Evolutionary conservation across 2,329 filamentous ascomycete species (phyloP).

Genomic region (Blastomyces silverae): DNA sequence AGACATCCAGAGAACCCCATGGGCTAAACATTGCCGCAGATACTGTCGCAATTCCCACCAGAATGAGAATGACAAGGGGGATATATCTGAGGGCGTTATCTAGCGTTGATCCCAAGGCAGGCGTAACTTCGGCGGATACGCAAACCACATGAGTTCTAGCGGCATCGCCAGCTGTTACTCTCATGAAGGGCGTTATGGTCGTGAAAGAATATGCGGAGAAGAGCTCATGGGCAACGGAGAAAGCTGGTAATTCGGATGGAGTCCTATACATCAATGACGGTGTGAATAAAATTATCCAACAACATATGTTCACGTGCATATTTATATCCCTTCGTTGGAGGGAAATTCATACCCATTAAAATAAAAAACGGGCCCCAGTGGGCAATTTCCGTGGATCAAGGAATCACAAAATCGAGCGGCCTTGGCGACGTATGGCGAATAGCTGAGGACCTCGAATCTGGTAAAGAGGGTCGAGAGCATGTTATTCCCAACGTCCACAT

Average conservation of each 20-base stretch:
- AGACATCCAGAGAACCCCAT: constrained; percentile 85
- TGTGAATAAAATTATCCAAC: constrained; percentile 7
- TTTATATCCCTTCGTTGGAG: neutral
- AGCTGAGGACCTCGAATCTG: constrained; percentile 67
- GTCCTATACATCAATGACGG: constrained; percentile 28
- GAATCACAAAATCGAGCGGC: constrained; percentile 60
- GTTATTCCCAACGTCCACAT: constrained; percentile 52
- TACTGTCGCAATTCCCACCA: constrained; percentile 75
- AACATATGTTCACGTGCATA: neutral
- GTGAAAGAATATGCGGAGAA: constrained; percentile 78
- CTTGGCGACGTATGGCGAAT: constrained; percentile 56
- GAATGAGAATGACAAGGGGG: constrained; percentile 67
- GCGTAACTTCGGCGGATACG: constrained; percentile 74
- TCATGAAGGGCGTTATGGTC: constrained; percentile 67
- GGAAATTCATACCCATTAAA: constrained; percentile 43
- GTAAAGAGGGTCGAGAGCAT: constrained; percentile 67
- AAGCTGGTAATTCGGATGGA: constrained; percentile 55
- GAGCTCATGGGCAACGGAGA: constrained; percentile 68
- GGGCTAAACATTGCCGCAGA: constrained; percentile 83
- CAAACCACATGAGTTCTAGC: constrained; percentile 64
- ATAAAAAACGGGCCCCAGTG: constrained; percentile 66
- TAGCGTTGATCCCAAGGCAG: constrained; percentile 64
- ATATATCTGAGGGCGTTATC: constrained; percentile 66
- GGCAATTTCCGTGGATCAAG: constrained; percentile 58
- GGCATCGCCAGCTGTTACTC: constrained; percentile 67